These are phyloP conservation scores for Camelina hispida DNA, from an alignment of 345 rosid genomes.

Conservation along the genomic window DNA sequence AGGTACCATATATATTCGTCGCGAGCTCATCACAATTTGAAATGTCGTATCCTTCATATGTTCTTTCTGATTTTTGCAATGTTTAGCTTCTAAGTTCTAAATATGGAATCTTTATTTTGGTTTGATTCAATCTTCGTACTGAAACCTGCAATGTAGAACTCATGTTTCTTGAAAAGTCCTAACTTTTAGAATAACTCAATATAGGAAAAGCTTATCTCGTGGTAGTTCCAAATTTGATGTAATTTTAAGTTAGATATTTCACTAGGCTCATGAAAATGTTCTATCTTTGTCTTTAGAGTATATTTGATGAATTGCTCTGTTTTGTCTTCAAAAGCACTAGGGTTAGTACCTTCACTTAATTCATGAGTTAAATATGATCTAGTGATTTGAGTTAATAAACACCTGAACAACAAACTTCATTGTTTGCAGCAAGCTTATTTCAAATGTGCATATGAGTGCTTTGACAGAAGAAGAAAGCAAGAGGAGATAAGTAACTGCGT, in stretches of 20 bases:
- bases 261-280: neutral
- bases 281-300: neutral
- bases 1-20: conserved; percentile 47
- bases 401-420: neutral
- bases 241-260: too few relatives aligned
- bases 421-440: conserved; percentile 89
- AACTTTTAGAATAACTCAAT: neutral
- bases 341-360: neutral
- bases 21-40: neutral
- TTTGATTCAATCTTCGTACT: conserved; percentile 4
- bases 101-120: neutral
- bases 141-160: neutral
- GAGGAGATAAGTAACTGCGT: conserved; percentile 83
- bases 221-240: too few relatives aligned
- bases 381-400: neutral
- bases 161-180: neutral
- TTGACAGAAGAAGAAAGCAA: conserved; percentile 75
- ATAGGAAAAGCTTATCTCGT: too few relatives aligned
- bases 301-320: neutral
- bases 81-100: conserved; percentile 15
- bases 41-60: neutral
- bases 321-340: neutral
- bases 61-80: conserved; percentile 15
- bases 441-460: conserved; percentile 92
- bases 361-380: neutral